Evolutionary conservation across 2,329 filamentous ascomycete genomes (phyloP).

Genomic region (Chrysoporthe puriensis): DNA sequence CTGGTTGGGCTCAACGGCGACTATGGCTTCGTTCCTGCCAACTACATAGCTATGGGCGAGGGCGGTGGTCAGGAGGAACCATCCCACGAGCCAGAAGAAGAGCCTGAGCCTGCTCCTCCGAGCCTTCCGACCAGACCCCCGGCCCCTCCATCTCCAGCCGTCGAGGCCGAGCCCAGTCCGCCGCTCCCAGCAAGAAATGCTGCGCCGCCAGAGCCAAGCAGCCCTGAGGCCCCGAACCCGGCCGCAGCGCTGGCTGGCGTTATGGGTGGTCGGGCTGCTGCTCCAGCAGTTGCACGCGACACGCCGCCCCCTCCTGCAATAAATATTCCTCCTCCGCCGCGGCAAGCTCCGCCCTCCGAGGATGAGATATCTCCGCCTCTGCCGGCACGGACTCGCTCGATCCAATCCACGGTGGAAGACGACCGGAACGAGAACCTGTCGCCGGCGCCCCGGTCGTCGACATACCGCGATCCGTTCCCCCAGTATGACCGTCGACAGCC

Average conservation of each 20-base stretch:
- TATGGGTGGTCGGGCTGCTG: conserved; percentile 51
- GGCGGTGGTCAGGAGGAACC: conserved; percentile 45
- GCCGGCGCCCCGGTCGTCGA: conserved; percentile 40
- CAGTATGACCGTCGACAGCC: conserved; percentile 38
- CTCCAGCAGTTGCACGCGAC: conserved; percentile 48
- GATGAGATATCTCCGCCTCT: conserved; percentile 66
- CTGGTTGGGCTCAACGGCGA: conserved; percentile 83
- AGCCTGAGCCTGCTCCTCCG: conserved; percentile 33
- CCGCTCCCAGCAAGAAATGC: conserved; percentile 44
- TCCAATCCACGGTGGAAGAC: conserved; percentile 37
- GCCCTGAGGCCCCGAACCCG: conserved; percentile 47
- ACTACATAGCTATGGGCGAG: conserved; percentile 82
- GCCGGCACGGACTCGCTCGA: conserved; percentile 60
- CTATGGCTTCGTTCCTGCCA: conserved; percentile 92
- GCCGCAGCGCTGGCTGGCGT: conserved; percentile 60
- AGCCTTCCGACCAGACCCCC: conserved; percentile 48
- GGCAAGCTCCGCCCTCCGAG: conserved; percentile 60
- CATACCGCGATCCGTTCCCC: conserved; percentile 26
- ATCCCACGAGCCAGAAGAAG: conserved; percentile 42
- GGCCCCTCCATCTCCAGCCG: conserved; percentile 35
- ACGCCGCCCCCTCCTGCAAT: conserved; percentile 39
- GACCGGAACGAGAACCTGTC: conserved; percentile 36
- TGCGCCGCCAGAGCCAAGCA: conserved; percentile 37
- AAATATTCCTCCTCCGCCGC: conserved; percentile 57
- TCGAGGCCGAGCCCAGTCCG: conserved; percentile 43